Base-by-base conservation (phyloP, 441 rosid genomes). In the Gossypium gossypioides region DNA sequence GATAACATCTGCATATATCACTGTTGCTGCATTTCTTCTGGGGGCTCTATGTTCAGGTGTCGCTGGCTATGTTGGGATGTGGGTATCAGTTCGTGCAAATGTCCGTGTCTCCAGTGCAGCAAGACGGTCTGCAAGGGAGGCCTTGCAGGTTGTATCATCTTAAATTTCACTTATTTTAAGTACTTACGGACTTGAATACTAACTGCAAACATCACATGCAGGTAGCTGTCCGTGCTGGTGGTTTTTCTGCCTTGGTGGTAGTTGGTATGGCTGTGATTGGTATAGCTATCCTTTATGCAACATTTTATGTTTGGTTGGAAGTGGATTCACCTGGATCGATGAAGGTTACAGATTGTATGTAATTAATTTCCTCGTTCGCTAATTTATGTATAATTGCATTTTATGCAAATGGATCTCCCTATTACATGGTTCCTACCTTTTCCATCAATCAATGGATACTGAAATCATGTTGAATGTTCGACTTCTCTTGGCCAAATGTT, bases 241-340 rank as follows among this genome's bases (percentile, higher is more conserved):
- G 99, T 75, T 89, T 91, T 75, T 95, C 99, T 78, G 98, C 98
- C 63, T 34, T 95, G 71, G 98, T 92, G 82, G 99, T 95, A 64
- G 99, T 95, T 75, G 97, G 96, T 77, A 89, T 92, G 99, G 97
- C 97, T 85, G 99, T 95, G 75, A 82, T 88, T 81, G 97, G 99
- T 70, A 84, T 95, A 76, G 95, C 99, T 77, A 88, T 95, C 83
- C 96, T 95, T 60, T 95, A 95, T 77, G 80, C 99, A 55, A 81
- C 87, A 66, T 89, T 95, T 85, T 91, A 95, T 87, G 95, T 92
- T 74, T 88, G 85, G 92, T 61, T 95, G 89, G 96, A 84, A 3
- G 98, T 95, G 78, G 97, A 80, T 82, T 72, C 90, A 18, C 93
- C 95, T 9, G 97, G 92, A 74, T 79, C 89, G 74, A 88, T 91